Conservation (phyloP, 768 basidiomycete species). For the Psilocybe subaeruginosa region DNA sequence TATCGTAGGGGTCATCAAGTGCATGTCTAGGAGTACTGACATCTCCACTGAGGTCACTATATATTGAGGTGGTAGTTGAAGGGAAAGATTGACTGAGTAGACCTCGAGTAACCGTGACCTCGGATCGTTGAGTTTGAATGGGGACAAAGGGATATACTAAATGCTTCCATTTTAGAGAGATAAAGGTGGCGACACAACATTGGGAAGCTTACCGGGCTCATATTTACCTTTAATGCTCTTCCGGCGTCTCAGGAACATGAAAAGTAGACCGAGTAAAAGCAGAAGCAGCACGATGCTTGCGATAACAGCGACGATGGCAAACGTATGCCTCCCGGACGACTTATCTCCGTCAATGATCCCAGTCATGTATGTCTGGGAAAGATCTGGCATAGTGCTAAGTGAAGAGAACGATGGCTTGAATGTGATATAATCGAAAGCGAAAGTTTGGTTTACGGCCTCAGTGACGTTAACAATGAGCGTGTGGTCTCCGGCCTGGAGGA, state of each 20-base stretch:
- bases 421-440: constrained; percentile 29
- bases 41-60: background rate
- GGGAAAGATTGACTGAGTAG: background rate
- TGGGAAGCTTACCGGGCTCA: constrained; percentile 5
- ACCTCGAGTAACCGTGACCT: background rate
- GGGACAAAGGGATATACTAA: constrained; percentile 8
- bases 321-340: constrained; percentile 4
- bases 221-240: background rate
- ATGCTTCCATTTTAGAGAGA: background rate
- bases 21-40: background rate
- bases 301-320: constrained; percentile 3
- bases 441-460: constrained; percentile 24
- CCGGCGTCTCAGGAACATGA: background rate
- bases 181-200: too few relatives aligned
- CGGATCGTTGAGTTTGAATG: background rate
- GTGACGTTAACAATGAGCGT: constrained; percentile 26
- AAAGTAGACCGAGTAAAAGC: constrained; percentile 4
- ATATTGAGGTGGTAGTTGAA: background rate
- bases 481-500: constrained; percentile 25
- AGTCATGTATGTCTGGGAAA: background rate
- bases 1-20: background rate
- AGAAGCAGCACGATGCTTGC: background rate
- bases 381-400: constrained; percentile 19
- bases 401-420: constrained; percentile 26
- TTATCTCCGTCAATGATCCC: background rate